A percentile compares a stretch with the other conserved stretches of the same genome.
These are phyloP conservation scores for Breynia disticha DNA, from an alignment of 441 rosid species.

Conservation along the genomic window DNA sequence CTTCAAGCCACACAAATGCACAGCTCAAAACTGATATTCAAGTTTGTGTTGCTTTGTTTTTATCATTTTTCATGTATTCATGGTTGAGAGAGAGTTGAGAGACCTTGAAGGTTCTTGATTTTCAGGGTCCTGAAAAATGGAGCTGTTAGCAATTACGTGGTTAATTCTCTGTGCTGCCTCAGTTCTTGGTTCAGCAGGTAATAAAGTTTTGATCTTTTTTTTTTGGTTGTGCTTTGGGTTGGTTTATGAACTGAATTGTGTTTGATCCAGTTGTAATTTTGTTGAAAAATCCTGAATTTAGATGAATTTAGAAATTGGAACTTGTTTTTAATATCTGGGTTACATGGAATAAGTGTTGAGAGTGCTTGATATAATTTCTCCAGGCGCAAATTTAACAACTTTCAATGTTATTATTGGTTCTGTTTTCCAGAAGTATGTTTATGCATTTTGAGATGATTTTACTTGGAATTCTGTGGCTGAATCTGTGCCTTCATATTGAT, in stretches of 20 bases:
- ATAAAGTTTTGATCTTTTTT: slow-evolving; percentile 13
- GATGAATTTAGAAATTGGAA: slow-evolving; percentile 6
- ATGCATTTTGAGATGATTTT: too few relatives aligned
- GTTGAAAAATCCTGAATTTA: slow-evolving; percentile 5
- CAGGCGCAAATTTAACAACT: too few relatives aligned
- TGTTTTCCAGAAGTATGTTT: too few relatives aligned
- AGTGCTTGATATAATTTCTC: not conserved
- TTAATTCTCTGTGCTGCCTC: slow-evolving; percentile 15
- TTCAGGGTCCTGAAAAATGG: slow-evolving; percentile 25
- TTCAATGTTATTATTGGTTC: too few relatives aligned
- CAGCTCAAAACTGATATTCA: slow-evolving; percentile 14
- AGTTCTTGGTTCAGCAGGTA: slow-evolving; percentile 53
- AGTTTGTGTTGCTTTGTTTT: slow-evolving; percentile 13
- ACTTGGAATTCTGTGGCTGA: too few relatives aligned
- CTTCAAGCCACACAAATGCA: slow-evolving; percentile 21
- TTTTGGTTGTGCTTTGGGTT: not conserved
- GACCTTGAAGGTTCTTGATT: slow-evolving; percentile 18
- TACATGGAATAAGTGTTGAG: not conserved
- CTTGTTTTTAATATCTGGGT: slow-evolving; percentile 19
- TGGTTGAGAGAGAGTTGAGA: slow-evolving; percentile 19
- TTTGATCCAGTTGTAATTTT: slow-evolving; percentile 10
- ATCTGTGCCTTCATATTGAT: too few relatives aligned
- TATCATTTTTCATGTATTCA: slow-evolving; percentile 7
- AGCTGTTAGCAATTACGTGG: slow-evolving; percentile 23
- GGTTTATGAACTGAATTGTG: slow-evolving; percentile 10